Conservation (phyloP, 1,284 basidiomycete genomes). For the Trametes pubescens region DNA sequence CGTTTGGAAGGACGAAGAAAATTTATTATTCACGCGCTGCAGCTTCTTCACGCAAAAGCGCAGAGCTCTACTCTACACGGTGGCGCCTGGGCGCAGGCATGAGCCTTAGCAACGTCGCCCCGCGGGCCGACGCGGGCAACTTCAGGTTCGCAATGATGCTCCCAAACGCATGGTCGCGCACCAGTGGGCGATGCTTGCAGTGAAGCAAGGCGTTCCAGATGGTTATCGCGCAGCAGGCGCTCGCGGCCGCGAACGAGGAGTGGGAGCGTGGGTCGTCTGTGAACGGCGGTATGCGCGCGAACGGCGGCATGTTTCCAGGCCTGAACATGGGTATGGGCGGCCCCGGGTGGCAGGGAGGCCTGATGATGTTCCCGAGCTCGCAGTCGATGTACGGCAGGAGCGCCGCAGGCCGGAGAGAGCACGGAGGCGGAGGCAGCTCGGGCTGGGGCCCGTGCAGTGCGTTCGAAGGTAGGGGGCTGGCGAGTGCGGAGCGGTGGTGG, state of each 20-base stretch:
- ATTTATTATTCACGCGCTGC: too few species aligned
- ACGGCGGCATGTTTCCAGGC: background rate
- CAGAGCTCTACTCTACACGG: too few species aligned
- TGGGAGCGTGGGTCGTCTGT: slow-evolving; percentile 80
- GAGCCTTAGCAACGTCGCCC: too few species aligned
- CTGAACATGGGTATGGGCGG: slow-evolving; percentile 47
- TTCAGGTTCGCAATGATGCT: slow-evolving; percentile 56
- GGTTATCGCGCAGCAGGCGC: slow-evolving; percentile 85
- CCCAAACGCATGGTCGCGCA: slow-evolving; percentile 64
- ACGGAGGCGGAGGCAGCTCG: slow-evolving; percentile 53
- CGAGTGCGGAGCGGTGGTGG: slow-evolving; percentile 21
- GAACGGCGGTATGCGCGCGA: slow-evolving; percentile 40
- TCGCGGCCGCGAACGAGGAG: slow-evolving; percentile 82
- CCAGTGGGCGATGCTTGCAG: slow-evolving; percentile 81
- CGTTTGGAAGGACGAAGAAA: too few species aligned
- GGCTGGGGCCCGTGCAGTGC: slow-evolving; percentile 68
- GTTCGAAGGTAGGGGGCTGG: slow-evolving; percentile 32
- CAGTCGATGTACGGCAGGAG: slow-evolving; percentile 65
- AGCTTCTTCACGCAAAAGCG: too few species aligned
- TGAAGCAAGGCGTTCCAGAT: slow-evolving; percentile 87
- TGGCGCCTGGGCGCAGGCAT: too few species aligned
- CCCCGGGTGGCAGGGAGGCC: slow-evolving; percentile 51
- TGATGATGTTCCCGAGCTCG: slow-evolving; percentile 58
- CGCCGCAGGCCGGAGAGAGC: slow-evolving; percentile 58
- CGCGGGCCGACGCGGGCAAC: slow-evolving; percentile 46